Percentiles rank a stretch among this genome's conserved stretches.
Conservation (phyloP, 371 early-diverging fungal genomes). For the Gilbertella persicaria region DNA sequence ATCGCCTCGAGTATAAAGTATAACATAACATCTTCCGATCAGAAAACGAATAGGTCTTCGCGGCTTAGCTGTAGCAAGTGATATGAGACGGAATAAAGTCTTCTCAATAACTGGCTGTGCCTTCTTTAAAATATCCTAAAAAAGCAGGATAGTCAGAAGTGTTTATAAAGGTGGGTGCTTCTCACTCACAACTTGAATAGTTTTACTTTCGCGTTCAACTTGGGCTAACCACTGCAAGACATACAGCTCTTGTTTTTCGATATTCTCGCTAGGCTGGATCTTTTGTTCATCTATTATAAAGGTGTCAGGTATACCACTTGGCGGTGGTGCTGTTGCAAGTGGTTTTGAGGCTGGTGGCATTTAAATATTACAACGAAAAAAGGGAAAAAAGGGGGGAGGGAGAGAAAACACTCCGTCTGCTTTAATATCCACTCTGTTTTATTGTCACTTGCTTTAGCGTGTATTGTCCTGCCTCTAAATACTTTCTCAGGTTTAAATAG, state of each 20-base stretch:
- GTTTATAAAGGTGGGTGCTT: no score
- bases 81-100: slow-evolving; percentile 63
- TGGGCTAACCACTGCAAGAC: slow-evolving; percentile 80
- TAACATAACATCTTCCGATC: slow-evolving; percentile 74
- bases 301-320: slow-evolving; percentile 40
- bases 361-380: neutral
- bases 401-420: no score
- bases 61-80: slow-evolving; percentile 69
- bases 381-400: no score
- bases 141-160: neutral
- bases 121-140: slow-evolving; percentile 63
- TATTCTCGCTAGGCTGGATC: slow-evolving; percentile 56
- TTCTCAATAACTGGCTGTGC: slow-evolving; percentile 72
- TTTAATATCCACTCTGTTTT: no score
- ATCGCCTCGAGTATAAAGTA: slow-evolving; percentile 74
- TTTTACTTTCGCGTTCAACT: slow-evolving; percentile 69
- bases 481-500: no score
- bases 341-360: slow-evolving; percentile 14
- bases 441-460: no score
- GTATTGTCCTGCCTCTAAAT: no score
- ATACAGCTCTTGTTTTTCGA: slow-evolving; percentile 77
- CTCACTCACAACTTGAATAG: slow-evolving; percentile 47
- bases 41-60: slow-evolving; percentile 76
- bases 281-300: slow-evolving; percentile 65
- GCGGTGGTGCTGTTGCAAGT: neutral